These are phyloP conservation scores for Ceratobasidium sp. DNA, from an alignment of 1,284 basidiomycete species.

Conservation along the genomic window DNA sequence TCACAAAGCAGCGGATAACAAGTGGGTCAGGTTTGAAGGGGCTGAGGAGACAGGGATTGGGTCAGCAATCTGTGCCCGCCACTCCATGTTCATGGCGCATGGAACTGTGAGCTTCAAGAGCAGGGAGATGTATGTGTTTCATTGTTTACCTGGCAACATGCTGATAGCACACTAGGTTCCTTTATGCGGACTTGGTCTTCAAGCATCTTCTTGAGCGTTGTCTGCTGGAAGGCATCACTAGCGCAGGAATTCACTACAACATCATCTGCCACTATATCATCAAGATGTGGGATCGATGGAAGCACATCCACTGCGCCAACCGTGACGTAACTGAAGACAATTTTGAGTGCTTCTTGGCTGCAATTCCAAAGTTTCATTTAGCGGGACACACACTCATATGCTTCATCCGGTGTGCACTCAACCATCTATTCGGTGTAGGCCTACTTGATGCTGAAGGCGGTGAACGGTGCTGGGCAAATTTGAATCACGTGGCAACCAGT, in stretches of 20 bases:
- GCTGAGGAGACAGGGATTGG: constrained; percentile 9
- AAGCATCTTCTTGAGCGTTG: not conserved
- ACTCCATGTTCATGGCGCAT: not conserved
- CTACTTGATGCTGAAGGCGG: constrained; percentile 14
- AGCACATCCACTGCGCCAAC: not conserved
- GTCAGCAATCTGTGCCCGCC: not conserved
- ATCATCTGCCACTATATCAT: constrained; percentile 14
- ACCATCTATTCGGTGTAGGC: not conserved
- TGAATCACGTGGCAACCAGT: constrained; percentile 4
- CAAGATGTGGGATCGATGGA: not conserved
- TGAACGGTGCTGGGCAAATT: constrained; percentile 13
- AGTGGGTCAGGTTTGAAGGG: not conserved
- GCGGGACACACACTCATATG: not conserved
- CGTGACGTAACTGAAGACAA: not conserved
- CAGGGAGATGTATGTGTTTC: not conserved
- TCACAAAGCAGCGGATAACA: constrained; percentile 5
- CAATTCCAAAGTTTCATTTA: constrained; percentile 25
- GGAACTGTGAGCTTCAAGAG: not conserved
- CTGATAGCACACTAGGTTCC: no score
- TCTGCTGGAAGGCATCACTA: not conserved
- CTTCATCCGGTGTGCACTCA: constrained; percentile 1
- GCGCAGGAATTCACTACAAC: constrained; percentile 13
- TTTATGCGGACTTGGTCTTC: constrained; percentile 10
- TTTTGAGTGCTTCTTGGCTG: not conserved
- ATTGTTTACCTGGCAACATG: no score